Percentiles rank a stretch among this genome's conserved stretches.
Evolutionary conservation across 1,284 basidiomycete genomes (phyloP).

Genomic region (Microbotryomycetes sp.): DNA sequence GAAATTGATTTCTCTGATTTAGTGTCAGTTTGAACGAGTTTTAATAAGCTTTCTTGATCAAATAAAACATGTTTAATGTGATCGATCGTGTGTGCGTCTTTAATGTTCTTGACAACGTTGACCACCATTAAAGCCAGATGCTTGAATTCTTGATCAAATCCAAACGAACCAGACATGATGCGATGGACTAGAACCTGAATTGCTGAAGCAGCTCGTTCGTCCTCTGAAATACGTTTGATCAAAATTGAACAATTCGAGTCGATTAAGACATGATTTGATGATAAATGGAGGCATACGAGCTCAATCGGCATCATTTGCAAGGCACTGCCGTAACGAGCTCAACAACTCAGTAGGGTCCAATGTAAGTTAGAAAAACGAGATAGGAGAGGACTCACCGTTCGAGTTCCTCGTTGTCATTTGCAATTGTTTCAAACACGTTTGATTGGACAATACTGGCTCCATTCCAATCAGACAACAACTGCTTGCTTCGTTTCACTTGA

Average conservation of each 20-base stretch:
- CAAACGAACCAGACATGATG: neutral
- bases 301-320: conserved; percentile 9
- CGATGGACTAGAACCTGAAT: conserved; percentile 22
- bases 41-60: neutral
- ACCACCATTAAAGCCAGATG: no score
- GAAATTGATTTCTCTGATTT: neutral
- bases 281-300: conserved; percentile 15
- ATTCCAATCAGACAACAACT: no score
- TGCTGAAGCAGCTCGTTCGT: neutral
- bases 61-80: neutral
- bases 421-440: conserved; percentile 5
- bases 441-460: no score
- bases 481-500: no score
- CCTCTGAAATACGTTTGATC: no score
- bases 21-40: neutral
- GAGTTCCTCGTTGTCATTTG: neutral
- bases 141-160: no score
- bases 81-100: neutral
- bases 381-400: conserved; percentile 1
- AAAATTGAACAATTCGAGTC: neutral
- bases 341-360: no score
- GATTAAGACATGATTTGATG: neutral
- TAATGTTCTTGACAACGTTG: no score
- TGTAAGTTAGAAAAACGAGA: no score
- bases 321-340: no score